Conservation (phyloP, 768 basidiomycete species). For the Tricholoma sp. region DNA sequence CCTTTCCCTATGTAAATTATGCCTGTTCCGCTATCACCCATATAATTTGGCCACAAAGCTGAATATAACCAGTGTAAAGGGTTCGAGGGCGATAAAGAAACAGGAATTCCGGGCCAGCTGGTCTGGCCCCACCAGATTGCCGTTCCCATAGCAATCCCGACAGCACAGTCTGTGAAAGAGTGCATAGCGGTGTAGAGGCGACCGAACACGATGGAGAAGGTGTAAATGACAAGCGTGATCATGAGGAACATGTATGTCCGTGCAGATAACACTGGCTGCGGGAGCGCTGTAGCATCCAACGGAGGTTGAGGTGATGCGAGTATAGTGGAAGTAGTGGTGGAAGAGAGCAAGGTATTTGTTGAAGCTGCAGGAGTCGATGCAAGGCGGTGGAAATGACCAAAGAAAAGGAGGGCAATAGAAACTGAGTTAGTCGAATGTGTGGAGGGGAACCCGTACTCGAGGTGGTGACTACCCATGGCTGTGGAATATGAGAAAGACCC, state of each 20-base stretch:
- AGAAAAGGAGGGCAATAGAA: conserved; percentile 83
- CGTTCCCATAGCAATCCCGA: conserved; percentile 61
- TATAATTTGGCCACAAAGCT: conserved; percentile 19
- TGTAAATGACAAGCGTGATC: conserved; percentile 49
- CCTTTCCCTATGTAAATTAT: conserved; percentile 34
- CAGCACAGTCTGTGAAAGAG: conserved; percentile 67
- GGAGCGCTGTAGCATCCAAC: conserved; percentile 11
- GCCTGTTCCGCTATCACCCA: conserved; percentile 11
- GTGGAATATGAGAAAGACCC: not conserved
- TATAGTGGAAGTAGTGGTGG: conserved; percentile 1
- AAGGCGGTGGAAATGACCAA: conserved; percentile 50
- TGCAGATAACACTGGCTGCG: conserved; percentile 37
- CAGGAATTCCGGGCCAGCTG: conserved; percentile 35
- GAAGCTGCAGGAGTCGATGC: conserved; percentile 26
- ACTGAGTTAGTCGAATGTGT: conserved; percentile 92
- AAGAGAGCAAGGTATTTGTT: not conserved
- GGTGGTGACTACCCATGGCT: conserved; percentile 72
- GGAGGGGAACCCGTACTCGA: conserved; percentile 94
- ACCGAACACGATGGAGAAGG: conserved; percentile 70
- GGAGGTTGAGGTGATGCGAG: conserved; percentile 5
- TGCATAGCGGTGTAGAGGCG: conserved; percentile 89
- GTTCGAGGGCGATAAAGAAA: conserved; percentile 26
- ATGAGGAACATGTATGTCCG: conserved; percentile 37
- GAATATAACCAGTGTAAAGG: conserved; percentile 22
- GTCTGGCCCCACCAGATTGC: conserved; percentile 62